These are phyloP conservation scores for Acidiella bohemica DNA, from an alignment of 495 filamentous ascomycete species.

Conservation along the genomic window DNA sequence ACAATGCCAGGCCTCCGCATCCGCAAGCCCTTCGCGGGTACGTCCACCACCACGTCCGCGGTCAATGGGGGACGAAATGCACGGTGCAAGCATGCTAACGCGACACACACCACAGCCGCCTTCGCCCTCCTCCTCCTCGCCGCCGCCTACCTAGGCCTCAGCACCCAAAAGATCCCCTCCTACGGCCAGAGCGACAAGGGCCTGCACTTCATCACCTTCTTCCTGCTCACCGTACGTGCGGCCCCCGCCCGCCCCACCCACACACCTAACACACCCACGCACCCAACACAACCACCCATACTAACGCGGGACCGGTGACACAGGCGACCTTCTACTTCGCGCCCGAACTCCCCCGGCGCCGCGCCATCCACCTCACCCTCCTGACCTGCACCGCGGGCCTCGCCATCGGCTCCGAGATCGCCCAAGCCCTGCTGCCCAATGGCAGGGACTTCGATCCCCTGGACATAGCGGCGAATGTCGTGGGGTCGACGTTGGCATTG, in stretches of 20 bases:
- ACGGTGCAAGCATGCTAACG: too few species aligned
- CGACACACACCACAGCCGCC: slow-evolving; percentile 40
- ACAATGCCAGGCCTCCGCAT: slow-evolving; percentile 20
- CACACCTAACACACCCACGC: not conserved
- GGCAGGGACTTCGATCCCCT: slow-evolving; percentile 69
- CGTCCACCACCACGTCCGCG: too few species aligned
- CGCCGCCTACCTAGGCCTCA: slow-evolving; percentile 66
- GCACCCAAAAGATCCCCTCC: slow-evolving; percentile 30
- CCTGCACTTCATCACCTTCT: slow-evolving; percentile 81
- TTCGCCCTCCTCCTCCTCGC: slow-evolving; percentile 65
- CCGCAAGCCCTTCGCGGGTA: slow-evolving; percentile 22
- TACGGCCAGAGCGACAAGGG: slow-evolving; percentile 63
- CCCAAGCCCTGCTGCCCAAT: slow-evolving; percentile 64
- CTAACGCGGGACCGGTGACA: too few species aligned
- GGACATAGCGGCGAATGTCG: slow-evolving; percentile 76
- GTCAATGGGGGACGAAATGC: too few species aligned
- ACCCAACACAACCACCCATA: too few species aligned
- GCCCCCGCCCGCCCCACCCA: not conserved
- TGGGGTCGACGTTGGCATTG: slow-evolving; percentile 59
- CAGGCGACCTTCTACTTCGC: slow-evolving; percentile 87
- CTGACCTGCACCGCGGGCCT: slow-evolving; percentile 58
- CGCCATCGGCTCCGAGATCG: slow-evolving; percentile 70
- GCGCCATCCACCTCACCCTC: slow-evolving; percentile 74
- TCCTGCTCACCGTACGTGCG: slow-evolving; percentile 52
- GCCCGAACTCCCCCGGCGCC: slow-evolving; percentile 73